A percentile compares a stretch with the other conserved stretches of the same genome.
Conservation (phyloP, 257 asterid species). For the Thymus mandschuricus region DNA sequence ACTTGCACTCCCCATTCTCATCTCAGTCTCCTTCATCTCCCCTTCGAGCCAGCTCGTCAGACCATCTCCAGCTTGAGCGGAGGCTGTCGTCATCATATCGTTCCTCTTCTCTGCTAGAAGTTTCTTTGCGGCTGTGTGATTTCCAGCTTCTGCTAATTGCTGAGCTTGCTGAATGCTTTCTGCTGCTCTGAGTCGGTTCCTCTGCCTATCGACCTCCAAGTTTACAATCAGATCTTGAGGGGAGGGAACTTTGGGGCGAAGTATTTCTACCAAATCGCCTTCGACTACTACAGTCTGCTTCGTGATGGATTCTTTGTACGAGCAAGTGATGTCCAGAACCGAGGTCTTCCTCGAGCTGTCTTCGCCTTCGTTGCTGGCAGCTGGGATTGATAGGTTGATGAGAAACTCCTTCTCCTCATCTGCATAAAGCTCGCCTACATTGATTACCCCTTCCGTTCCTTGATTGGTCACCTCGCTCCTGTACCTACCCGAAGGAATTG, state of each 20-base stretch:
- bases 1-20: not conserved
- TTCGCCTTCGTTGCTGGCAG: not conserved
- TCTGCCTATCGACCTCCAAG: slow-evolving; percentile 34
- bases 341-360: slow-evolving; percentile 5
- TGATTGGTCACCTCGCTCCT: slow-evolving; percentile 20
- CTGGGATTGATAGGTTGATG: slow-evolving; percentile 24
- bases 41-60: slow-evolving; percentile 20
- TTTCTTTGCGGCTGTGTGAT: not conserved
- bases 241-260: not conserved
- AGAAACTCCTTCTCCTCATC: slow-evolving; percentile 31
- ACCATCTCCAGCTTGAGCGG: slow-evolving; percentile 29
- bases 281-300: not conserved
- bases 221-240: slow-evolving; percentile 3
- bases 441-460: slow-evolving; percentile 27
- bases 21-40: slow-evolving; percentile 24
- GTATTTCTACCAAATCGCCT: slow-evolving; percentile 25
- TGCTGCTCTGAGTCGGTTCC: slow-evolving; percentile 22
- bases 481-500: slow-evolving; percentile 42
- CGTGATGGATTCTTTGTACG: slow-evolving; percentile 21
- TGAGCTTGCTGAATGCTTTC: slow-evolving; percentile 30
- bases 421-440: slow-evolving; percentile 24
- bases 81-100: not conserved
- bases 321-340: slow-evolving; percentile 25
- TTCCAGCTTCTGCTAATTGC: slow-evolving; percentile 28
- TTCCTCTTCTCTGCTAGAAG: slow-evolving; percentile 17